phyloP scores from a whole-genome alignment of 371 early-diverging fungal genomes.

The Dentiscutata heterogama region DNA sequence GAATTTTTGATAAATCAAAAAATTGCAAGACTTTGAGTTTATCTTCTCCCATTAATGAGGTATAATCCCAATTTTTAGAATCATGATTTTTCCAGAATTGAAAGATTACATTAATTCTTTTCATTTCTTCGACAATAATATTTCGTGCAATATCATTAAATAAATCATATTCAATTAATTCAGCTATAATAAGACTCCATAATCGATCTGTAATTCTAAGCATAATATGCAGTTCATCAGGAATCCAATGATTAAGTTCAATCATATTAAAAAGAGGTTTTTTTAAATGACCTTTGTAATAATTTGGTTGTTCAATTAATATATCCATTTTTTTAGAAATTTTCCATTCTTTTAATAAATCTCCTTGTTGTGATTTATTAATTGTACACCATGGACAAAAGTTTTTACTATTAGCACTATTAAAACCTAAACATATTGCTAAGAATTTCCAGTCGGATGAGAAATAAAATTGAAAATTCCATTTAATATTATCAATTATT shows the following conservation, averaged over 20 bases:
- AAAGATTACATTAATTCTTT: not conserved
- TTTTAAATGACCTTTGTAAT: not conserved
- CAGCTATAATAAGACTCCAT: not conserved
- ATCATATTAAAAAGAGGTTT: conserved; percentile 6
- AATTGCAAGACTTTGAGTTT: not conserved
- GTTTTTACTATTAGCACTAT: not conserved
- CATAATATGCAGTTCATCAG: conserved; percentile 1
- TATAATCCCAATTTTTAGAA: not conserved
- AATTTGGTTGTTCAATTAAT: not conserved
- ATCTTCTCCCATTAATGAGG: not conserved
- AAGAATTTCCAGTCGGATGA: conserved; percentile 13
- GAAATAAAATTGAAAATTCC: not conserved
- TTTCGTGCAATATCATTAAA: not conserved
- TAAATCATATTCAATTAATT: not conserved
- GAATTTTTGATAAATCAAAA: not conserved
- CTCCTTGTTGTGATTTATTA: not conserved
- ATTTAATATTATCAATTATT: not conserved
- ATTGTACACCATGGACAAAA: not conserved
- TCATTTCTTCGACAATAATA: not conserved
- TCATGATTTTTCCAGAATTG: not conserved
- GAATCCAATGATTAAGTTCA: not conserved
- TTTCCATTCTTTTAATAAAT: not conserved
- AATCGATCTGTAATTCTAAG: not conserved
- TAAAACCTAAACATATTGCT: not conserved
- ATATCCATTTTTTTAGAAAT: not conserved